Evolutionary conservation across 805 yeast genomes (phyloP).

Genomic region (Yarrowia porcina): DNA sequence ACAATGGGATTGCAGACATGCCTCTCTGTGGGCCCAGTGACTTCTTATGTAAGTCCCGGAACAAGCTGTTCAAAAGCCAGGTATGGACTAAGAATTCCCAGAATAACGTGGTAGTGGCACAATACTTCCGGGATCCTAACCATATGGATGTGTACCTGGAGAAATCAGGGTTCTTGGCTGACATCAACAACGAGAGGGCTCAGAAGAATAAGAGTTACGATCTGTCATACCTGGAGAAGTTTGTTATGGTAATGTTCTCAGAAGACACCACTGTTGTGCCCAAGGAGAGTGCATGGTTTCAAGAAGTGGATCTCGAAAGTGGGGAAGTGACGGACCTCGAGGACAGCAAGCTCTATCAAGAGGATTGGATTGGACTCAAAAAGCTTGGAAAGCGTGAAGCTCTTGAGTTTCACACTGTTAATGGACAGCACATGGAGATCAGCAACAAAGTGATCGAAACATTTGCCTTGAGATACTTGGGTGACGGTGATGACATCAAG

Average conservation of each 20-base stretch:
- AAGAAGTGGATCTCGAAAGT: conserved; percentile 47
- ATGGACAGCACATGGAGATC: conserved; percentile 66
- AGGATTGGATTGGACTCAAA: conserved; percentile 60
- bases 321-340: conserved; percentile 47
- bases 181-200: conserved; percentile 59
- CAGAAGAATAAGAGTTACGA: conserved; percentile 45
- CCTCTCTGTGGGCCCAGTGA: conserved; percentile 56
- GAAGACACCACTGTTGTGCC: conserved; percentile 71
- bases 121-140: conserved; percentile 64
- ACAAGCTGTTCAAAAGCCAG: conserved; percentile 53
- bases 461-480: not conserved
- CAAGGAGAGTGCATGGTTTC: conserved; percentile 63
- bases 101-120: conserved; percentile 61
- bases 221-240: conserved; percentile 45
- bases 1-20: conserved; percentile 66
- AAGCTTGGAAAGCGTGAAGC: conserved; percentile 44
- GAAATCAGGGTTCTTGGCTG: conserved; percentile 58
- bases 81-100: conserved; percentile 48
- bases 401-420: conserved; percentile 50
- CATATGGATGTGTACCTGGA: conserved; percentile 54
- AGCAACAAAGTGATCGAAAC: conserved; percentile 41
- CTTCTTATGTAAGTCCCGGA: conserved; percentile 58
- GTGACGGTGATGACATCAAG: not conserved
- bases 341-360: conserved; percentile 49
- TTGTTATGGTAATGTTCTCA: conserved; percentile 59